Percentiles rank a stretch among this genome's conserved stretches.
Conservation (phyloP, 2,329 filamentous ascomycete genomes). For the Myriosclerotinia scirpicola region DNA sequence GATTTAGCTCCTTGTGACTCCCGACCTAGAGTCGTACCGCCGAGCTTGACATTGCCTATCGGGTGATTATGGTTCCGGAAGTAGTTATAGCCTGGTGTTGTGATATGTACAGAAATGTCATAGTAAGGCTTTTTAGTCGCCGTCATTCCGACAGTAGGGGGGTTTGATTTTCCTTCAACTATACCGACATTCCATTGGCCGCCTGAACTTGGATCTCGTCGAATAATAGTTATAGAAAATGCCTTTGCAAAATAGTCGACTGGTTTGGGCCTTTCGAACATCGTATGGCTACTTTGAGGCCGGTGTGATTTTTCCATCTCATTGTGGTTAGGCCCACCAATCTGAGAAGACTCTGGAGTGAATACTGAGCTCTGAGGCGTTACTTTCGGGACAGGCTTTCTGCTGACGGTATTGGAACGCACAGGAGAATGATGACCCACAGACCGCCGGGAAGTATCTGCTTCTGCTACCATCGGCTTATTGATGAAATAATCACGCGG, state of each 20-base stretch:
- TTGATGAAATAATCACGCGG: constrained; percentile 14
- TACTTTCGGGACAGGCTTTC: constrained; percentile 29
- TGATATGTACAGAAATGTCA: constrained; percentile 40
- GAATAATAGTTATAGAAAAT: constrained; percentile 56
- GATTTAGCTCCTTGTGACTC: constrained; percentile 2
- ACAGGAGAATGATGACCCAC: constrained; percentile 21
- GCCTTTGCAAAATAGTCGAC: constrained; percentile 15
- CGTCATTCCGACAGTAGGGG: constrained; percentile 20
- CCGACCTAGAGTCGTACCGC: constrained; percentile 9
- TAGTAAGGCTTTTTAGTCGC: constrained; percentile 44
- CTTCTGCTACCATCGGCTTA: constrained; percentile 21
- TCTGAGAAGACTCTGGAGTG: constrained; percentile 3
- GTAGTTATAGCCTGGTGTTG: constrained; percentile 39
- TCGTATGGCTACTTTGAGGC: constrained; percentile 20
- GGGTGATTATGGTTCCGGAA: constrained; percentile 32
- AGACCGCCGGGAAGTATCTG: constrained; percentile 31
- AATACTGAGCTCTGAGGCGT: constrained; percentile 19
- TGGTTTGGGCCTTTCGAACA: constrained; percentile 20
- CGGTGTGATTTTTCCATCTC: constrained; percentile 1
- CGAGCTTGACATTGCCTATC: constrained; percentile 16
- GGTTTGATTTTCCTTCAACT: constrained; percentile 46
- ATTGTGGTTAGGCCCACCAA: neutral
- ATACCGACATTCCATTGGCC: constrained; percentile 75
- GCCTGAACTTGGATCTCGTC: constrained; percentile 68
- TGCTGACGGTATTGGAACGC: constrained; percentile 24